Base-by-base conservation (phyloP, 768 basidiomycete genomes). In the Mrakia blollopis region DNA sequence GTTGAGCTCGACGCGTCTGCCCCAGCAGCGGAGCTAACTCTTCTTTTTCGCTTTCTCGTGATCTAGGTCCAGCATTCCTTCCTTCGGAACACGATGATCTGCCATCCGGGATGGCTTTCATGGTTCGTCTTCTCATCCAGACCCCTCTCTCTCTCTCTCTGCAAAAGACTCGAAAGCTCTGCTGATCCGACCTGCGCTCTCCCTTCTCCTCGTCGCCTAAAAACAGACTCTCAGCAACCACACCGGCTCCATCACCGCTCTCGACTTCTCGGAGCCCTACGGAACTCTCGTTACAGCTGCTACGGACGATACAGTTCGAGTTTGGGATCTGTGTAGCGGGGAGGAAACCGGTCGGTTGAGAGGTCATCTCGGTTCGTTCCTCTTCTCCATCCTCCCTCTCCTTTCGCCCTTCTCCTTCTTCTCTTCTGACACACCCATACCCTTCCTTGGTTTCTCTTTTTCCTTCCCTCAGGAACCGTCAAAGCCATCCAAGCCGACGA, bases 41-140 rank as follows among this genome's bases (percentile, higher is more conserved):
- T n/a, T 21, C 25, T 18, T 16, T n/a, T 67, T 5, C 4, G 9
- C 35, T 4, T 41, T 23, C 13, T 52, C 60, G 10, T 3, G 0
- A 7, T 35, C 60, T 78, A 91, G 95, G 96, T 2, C 95, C 96
- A 0, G 92, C 92, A 25, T 98, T 99, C 86, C 83, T 99, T 67
- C 97, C 97, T 6, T 97, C 94, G 25, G 97, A 98, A 82, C 97
- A 99, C 80, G 93, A 94, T 80, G 94, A 97, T 73, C 86, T 99
- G 41, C 97, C 97, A 13, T 88, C 90, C 11, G 94, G 93, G 1
- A 89, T 98, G 8, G 97, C 96, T 18, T 99, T 99, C 85, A 98
- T 99, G 95, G 93, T 93, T 84, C 80, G 83, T 81, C 44, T 35
- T 72, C 18, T 21, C 5, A 8, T 32, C 13, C 18, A 21, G 44